These are phyloP conservation scores for Candida peoriensis DNA, from an alignment of 805 yeast genomes.

Conservation along the genomic window DNA sequence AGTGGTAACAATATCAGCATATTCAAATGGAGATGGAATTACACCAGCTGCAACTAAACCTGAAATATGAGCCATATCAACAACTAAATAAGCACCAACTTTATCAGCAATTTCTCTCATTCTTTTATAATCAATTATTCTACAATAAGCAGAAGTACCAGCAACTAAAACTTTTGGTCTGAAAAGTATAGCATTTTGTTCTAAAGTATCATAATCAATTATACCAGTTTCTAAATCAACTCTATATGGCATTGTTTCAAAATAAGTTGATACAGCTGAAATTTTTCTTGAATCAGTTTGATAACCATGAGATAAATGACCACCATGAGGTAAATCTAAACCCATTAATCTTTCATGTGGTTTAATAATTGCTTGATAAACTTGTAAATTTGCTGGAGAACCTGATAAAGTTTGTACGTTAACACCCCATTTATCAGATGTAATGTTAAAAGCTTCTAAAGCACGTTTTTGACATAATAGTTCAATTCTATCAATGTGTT, in stretches of 20 bases:
- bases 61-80: constrained; percentile 97
- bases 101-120: constrained; percentile 88
- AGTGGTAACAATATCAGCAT: constrained; percentile 94
- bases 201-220: constrained; percentile 87
- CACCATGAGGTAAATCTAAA: constrained; percentile 96
- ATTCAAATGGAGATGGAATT: constrained; percentile 86
- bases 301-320: constrained; percentile 96
- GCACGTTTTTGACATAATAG: constrained; percentile 89
- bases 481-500: constrained; percentile 90
- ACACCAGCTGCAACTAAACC: constrained; percentile 95
- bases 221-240: constrained; percentile 81
- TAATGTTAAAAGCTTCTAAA: constrained; percentile 70
- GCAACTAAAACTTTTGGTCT: constrained; percentile 95
- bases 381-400: constrained; percentile 93
- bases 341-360: constrained; percentile 96
- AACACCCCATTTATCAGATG: constrained; percentile 90
- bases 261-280: constrained; percentile 87
- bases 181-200: constrained; percentile 74
- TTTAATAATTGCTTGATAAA: constrained; percentile 82
- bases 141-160: constrained; percentile 94
- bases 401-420: constrained; percentile 95
- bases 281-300: constrained; percentile 88
- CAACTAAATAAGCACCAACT: constrained; percentile 87
- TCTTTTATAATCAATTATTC: constrained; percentile 84
- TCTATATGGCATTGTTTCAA: constrained; percentile 97